phyloP scores from a whole-genome alignment of 345 rosid species.

The Pistacia vera region DNA sequence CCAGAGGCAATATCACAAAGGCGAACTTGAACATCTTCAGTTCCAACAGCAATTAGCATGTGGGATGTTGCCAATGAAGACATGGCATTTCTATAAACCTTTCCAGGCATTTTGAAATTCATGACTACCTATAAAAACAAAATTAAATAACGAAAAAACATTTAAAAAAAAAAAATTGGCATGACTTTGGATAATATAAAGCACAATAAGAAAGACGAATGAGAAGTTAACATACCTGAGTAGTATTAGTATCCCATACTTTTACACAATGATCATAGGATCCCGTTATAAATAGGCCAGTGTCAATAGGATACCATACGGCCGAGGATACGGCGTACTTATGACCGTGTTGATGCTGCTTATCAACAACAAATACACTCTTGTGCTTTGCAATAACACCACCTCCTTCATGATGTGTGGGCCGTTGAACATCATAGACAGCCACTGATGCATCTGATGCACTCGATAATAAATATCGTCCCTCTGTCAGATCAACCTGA shows the following conservation, averaged over 20 bases:
- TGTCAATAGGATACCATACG: conserved; percentile 94
- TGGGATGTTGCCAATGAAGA: conserved; percentile 86
- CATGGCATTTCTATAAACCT: conserved; percentile 90
- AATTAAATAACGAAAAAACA: background rate
- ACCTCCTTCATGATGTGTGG: conserved; percentile 63
- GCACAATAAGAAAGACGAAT: background rate
- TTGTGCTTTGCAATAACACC: conserved; percentile 78
- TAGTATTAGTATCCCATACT: conserved; percentile 94
- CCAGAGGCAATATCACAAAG: conserved; percentile 95
- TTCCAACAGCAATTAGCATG: conserved; percentile 89
- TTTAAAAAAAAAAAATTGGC: background rate
- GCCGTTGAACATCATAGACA: conserved; percentile 70
- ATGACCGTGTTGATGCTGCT: conserved; percentile 77
- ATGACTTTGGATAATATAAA: background rate
- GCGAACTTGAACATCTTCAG: conserved; percentile 96
- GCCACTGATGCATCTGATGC: conserved; percentile 91
- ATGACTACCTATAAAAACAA: conserved; percentile 54
- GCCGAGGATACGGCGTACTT: conserved; percentile 79
- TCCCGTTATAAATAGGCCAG: conserved; percentile 86
- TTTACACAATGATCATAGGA: conserved; percentile 79
- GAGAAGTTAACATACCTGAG: conserved; percentile 47
- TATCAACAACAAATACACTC: conserved; percentile 67
- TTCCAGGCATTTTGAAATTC: conserved; percentile 95
- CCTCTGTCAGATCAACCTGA: conserved; percentile 96
- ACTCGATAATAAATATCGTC: conserved; percentile 77